Conservation (phyloP, 192 early-diverging fungal species). For the Entomortierella beljakovae region DNA sequence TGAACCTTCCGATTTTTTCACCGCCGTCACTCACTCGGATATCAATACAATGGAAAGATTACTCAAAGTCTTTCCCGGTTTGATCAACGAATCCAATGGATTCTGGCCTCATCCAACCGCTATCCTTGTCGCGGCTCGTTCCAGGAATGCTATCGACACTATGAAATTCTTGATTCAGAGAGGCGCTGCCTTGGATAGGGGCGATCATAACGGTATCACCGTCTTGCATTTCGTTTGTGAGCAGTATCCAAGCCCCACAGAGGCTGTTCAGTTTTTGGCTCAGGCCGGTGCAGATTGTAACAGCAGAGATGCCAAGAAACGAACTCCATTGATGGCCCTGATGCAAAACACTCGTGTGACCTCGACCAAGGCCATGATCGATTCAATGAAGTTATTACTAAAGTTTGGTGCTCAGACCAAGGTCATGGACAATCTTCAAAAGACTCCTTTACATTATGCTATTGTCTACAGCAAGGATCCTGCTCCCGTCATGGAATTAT, state of each 20-base stretch:
- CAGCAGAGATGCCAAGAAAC: slow-evolving; percentile 48
- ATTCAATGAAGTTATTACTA: slow-evolving; percentile 34
- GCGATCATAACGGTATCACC: slow-evolving; percentile 48
- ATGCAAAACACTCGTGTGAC: slow-evolving; percentile 24
- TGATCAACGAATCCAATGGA: slow-evolving; percentile 45
- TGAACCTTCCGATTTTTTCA: slow-evolving; percentile 44
- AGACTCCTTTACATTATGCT: slow-evolving; percentile 40
- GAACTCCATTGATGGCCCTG: slow-evolving; percentile 43
- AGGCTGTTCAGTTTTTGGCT: slow-evolving; percentile 33
- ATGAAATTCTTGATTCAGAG: slow-evolving; percentile 21
- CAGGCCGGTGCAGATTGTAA: slow-evolving; percentile 41
- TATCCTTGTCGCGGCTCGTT: slow-evolving; percentile 41
- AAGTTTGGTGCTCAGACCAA: slow-evolving; percentile 35
- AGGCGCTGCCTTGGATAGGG: slow-evolving; percentile 42
- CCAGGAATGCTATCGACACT: slow-evolving; percentile 26
- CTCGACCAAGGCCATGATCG: slow-evolving; percentile 34
- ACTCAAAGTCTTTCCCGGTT: slow-evolving; percentile 26
- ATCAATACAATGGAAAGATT: slow-evolving; percentile 31
- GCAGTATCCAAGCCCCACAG: slow-evolving; percentile 32
- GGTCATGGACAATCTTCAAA: slow-evolving; percentile 20
- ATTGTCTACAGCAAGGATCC: slow-evolving; percentile 36
- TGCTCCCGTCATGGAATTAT: slow-evolving; percentile 38
- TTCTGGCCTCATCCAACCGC: slow-evolving; percentile 51
- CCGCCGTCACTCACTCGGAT: slow-evolving; percentile 33
- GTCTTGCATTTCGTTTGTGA: slow-evolving; percentile 49